These are phyloP conservation scores for Sugiyamaella grinbergsii DNA, from an alignment of 1,139 yeast species.

Conservation along the genomic window DNA sequence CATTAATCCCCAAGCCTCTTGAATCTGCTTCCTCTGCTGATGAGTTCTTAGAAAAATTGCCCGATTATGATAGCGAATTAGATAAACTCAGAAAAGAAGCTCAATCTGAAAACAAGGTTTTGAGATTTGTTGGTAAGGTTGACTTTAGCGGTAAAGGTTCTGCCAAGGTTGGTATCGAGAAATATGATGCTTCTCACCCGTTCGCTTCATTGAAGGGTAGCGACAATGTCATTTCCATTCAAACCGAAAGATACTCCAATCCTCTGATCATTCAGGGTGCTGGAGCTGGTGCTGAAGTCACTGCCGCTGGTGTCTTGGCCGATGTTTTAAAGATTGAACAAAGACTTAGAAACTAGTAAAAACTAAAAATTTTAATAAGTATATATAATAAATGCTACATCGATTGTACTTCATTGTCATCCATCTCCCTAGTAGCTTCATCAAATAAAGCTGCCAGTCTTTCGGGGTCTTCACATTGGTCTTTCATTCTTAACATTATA, in stretches of 20 bases:
- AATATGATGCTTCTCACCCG: conserved; percentile 80
- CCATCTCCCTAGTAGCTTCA: conserved; percentile 4
- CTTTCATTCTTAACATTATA: conserved; percentile 8
- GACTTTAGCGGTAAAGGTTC: conserved; percentile 61
- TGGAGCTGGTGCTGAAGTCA: conserved; percentile 96
- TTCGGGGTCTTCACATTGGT: conserved; percentile 15
- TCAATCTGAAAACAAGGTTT: conserved; percentile 76
- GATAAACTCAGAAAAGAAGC: conserved; percentile 80
- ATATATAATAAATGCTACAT: background rate
- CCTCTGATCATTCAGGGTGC: conserved; percentile 98
- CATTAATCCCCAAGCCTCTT: conserved; percentile 83
- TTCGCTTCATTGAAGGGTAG: conserved; percentile 95
- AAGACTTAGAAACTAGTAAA: conserved; percentile 54
- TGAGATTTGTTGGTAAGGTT: conserved; percentile 90
- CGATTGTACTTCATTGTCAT: background rate
- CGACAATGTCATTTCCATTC: conserved; percentile 91
- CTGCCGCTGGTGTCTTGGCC: conserved; percentile 97
- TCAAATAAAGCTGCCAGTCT: conserved; percentile 7
- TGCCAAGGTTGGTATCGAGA: conserved; percentile 85
- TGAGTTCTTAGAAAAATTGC: conserved; percentile 79
- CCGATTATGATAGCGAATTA: conserved; percentile 78
- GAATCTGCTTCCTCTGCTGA: conserved; percentile 71
- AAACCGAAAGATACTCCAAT: conserved; percentile 85
- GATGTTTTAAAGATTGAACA: conserved; percentile 90
- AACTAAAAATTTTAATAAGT: background rate